Percentiles rank a stretch among this genome's conserved stretches.
These are phyloP conservation scores for Oryza glumipatula DNA, from an alignment of 176 grass and related monocot species.

Conservation along the genomic window DNA sequence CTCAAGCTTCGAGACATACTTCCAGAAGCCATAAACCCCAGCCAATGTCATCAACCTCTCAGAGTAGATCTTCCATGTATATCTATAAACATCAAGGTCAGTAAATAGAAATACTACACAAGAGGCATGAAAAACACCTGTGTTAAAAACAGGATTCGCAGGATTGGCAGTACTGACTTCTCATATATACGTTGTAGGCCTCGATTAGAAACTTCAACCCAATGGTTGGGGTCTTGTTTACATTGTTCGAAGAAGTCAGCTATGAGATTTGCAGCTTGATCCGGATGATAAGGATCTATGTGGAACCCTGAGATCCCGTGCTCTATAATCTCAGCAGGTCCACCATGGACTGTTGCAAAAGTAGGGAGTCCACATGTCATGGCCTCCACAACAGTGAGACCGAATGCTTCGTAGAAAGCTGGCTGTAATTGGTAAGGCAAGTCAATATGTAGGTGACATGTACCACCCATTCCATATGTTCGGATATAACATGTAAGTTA, in stretches of 20 bases:
- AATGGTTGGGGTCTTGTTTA: constrained; percentile 65
- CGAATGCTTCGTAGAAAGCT: constrained; percentile 95
- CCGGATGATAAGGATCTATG: constrained; percentile 89
- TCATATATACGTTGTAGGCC: constrained; percentile 77
- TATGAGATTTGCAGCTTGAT: constrained; percentile 67
- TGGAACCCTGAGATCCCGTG: constrained; percentile 85
- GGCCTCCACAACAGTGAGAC: constrained; percentile 90
- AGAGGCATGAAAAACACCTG: constrained; percentile 17
- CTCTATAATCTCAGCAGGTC: constrained; percentile 95
- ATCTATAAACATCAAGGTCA: constrained; percentile 45
- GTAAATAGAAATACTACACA: constrained; percentile 19
- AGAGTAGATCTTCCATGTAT: constrained; percentile 98
- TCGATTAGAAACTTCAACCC: constrained; percentile 60
- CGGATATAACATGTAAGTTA: constrained; percentile 5
- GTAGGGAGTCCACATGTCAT: constrained; percentile 92
- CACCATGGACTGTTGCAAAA: constrained; percentile 90
- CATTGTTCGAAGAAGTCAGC: constrained; percentile 79
- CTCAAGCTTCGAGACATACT: constrained; percentile 94
- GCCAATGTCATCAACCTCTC: constrained; percentile 94
- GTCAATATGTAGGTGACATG: constrained; percentile 14
- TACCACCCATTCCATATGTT: background rate
- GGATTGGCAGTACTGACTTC: constrained; percentile 47
- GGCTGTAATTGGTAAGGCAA: constrained; percentile 52
- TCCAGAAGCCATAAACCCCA: constrained; percentile 96
- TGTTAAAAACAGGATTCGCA: background rate